Percentiles rank a stretch among this genome's conserved stretches.
Conservation (phyloP, 352 stramenopile genomes). For the Globisporangium megalacanthum region DNA sequence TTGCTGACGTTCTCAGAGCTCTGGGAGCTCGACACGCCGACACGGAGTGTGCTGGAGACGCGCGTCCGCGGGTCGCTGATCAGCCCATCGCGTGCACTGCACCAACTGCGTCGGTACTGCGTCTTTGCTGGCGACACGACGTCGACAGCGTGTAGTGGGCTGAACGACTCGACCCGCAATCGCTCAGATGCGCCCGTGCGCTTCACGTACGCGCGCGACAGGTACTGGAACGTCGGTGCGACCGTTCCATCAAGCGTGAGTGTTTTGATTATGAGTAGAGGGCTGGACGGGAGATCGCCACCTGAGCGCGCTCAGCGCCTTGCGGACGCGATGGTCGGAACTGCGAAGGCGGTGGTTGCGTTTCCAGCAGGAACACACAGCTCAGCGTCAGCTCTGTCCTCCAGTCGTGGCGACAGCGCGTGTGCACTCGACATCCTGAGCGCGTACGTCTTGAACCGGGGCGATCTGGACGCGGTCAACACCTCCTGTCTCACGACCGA, state of each 20-base stretch:
- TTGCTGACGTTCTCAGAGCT: constrained; percentile 69
- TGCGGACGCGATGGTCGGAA: not conserved
- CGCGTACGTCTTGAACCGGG: constrained; percentile 1
- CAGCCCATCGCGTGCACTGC: constrained; percentile 30
- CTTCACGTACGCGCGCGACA: constrained; percentile 20
- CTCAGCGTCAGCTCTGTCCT: not conserved
- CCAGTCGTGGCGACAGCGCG: not conserved
- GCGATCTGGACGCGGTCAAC: not conserved
- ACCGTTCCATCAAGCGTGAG: constrained; percentile 13
- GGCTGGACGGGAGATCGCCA: constrained; percentile 11
- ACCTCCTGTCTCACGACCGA: constrained; percentile 1
- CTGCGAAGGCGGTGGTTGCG: constrained; percentile 5
- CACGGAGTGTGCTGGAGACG: constrained; percentile 25
- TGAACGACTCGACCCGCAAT: not conserved
- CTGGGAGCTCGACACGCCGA: constrained; percentile 43
- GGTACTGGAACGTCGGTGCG: constrained; percentile 23
- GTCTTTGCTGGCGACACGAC: constrained; percentile 28
- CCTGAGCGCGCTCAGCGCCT: constrained; percentile 1
- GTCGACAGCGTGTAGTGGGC: not conserved
- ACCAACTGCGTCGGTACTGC: constrained; percentile 46
- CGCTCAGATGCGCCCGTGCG: not conserved
- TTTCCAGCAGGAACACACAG: not conserved
- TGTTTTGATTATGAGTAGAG: constrained; percentile 17
- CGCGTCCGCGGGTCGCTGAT: constrained; percentile 39
- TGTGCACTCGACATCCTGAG: constrained; percentile 6